Base-by-base conservation (phyloP, 1,284 basidiomycete species). In the Melanopsichium pennsylvanicum region DNA sequence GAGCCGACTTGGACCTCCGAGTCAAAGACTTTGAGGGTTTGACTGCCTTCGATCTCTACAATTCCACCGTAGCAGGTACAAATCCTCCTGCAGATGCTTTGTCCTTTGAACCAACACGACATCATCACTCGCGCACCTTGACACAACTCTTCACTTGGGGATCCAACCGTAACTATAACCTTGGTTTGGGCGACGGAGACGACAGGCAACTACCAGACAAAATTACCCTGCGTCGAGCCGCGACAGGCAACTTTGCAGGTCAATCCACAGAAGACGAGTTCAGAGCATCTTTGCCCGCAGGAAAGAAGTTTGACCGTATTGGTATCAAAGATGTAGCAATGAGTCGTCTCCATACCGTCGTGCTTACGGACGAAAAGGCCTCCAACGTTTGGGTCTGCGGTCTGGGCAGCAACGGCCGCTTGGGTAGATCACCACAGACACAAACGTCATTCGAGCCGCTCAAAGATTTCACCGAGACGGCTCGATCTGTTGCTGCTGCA, bases 31-130 rank as follows among this genome's bases (percentile, higher is more conserved):
- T 84, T 31, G 95, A 97, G 76, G 95, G 93, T 1, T 89, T 96
- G 80, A 93, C 92, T 0, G 88, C 93, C 0, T 94, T 94, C 69
- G 95, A 98, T 76, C 83, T 98, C 22, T 97, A 93, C 83, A 97
- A 97, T 76, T 70, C 75, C 9, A 80, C 79, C 16, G 72, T 81
- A 12, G 51, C 62, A 2, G 78, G 78, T 10, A 78, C 77, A 5
- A 75, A 72, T 46, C 78, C 76, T 0, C 42, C 47, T 6, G 32
- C 60, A 6, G 62, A 70, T 37, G 56, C 67, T 2, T 27, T 70
- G 11, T 52, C 48, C 4, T 59, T 48, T 21, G 57, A 70, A 10
- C 22, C 50, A 1, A 18, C 37, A 3, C 49, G 49, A 10, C 46
- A 62, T 7, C 52, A 57, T 16, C 55, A 69, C 16, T 58, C 43